phyloP scores from a whole-genome alignment of 306 rosid genomes.

The Abrus precatorius region DNA sequence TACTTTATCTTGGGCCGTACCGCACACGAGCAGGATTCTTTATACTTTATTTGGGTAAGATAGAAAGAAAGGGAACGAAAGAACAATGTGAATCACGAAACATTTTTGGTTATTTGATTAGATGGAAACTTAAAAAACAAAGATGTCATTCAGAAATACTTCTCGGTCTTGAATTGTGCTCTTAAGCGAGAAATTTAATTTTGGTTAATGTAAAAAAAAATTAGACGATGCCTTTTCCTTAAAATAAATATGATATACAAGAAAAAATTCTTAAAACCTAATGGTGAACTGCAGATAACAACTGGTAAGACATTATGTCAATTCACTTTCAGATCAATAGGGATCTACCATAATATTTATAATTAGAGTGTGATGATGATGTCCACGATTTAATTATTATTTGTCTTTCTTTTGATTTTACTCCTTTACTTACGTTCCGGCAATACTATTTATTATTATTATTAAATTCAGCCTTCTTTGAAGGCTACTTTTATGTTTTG shows the following conservation, averaged over 20 bases:
- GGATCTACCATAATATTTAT: not conserved
- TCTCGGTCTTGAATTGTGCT: not conserved
- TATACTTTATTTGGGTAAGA: not conserved
- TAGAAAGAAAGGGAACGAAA: no score
- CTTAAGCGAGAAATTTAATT: not conserved
- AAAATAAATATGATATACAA: no score
- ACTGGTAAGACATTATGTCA: not conserved
- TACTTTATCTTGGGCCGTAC: not conserved
- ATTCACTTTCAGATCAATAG: not conserved
- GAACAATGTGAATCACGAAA: no score
- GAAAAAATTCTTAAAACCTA: not conserved
- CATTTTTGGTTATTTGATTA: no score
- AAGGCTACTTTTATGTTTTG: no score
- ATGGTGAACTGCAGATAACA: not conserved
- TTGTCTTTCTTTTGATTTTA: no score
- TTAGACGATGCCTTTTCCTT: not conserved
- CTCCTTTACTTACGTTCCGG: no score
- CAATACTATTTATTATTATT: no score
- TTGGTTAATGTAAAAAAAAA: not conserved
- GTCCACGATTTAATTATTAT: not conserved
- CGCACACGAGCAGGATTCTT: slow-evolving; percentile 6
- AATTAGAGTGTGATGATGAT: not conserved
- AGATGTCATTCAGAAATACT: no score
- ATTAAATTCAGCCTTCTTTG: no score
- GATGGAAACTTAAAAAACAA: no score